phyloP scores from a whole-genome alignment of 108 stramenopile genomes.

The Skeletonema grethae region DNA sequence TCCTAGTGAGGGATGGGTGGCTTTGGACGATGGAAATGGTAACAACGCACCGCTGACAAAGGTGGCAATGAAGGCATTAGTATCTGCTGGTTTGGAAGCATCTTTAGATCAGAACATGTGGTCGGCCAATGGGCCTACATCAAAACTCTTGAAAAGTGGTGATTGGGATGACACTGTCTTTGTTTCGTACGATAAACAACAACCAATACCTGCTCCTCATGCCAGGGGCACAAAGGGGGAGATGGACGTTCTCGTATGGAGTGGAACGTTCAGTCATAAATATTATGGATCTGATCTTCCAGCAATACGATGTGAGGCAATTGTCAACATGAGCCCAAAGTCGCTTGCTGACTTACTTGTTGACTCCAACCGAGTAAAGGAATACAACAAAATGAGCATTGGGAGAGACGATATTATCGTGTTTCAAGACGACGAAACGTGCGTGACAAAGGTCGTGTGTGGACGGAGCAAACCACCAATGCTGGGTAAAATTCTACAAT shows the following conservation, averaged over 20 bases:
- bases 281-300: constrained; percentile 78
- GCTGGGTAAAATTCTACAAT: constrained; percentile 62
- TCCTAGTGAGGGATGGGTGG: constrained; percentile 73
- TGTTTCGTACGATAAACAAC: constrained; percentile 13
- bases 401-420: constrained; percentile 69
- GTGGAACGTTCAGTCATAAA: constrained; percentile 59
- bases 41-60: constrained; percentile 66
- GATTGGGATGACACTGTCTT: constrained; percentile 32
- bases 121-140: constrained; percentile 52
- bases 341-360: constrained; percentile 62
- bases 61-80: constrained; percentile 58
- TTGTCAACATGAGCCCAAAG: constrained; percentile 65
- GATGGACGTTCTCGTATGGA: constrained; percentile 65
- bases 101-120: constrained; percentile 60
- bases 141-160: constrained; percentile 39
- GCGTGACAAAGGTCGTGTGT: constrained; percentile 66
- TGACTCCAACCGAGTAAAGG: constrained; percentile 75
- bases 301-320: constrained; percentile 69
- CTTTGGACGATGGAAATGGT: constrained; percentile 63
- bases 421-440: constrained; percentile 53
- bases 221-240: constrained; percentile 40
- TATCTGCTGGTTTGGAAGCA: constrained; percentile 48
- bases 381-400: constrained; percentile 88
- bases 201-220: constrained; percentile 20
- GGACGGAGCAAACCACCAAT: constrained; percentile 70